Percentiles rank a stretch among this genome's conserved stretches.
These are phyloP conservation scores for Tricladium varicosporioides DNA, from an alignment of 2,329 filamentous ascomycete species.

Conservation along the genomic window DNA sequence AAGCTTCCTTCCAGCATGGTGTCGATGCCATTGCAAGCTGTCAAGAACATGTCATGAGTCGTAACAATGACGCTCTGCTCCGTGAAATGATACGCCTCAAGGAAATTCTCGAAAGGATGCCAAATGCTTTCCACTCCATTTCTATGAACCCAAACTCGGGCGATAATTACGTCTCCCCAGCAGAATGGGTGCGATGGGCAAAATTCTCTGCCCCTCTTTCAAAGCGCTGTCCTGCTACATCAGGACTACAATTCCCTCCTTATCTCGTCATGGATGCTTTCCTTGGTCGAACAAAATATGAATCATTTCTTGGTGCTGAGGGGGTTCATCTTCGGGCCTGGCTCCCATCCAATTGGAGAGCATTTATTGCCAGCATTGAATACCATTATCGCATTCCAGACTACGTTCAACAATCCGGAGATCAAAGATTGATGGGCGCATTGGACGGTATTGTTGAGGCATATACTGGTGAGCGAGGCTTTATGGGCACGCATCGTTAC, in stretches of 20 bases:
- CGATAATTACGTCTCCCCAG: slow-evolving; percentile 48
- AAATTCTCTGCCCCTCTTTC: slow-evolving; percentile 51
- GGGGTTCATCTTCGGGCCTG: slow-evolving; percentile 52
- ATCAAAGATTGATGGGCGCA: slow-evolving; percentile 50
- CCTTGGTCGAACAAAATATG: slow-evolving; percentile 48
- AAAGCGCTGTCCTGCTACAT: slow-evolving; percentile 49
- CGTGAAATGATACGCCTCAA: slow-evolving; percentile 50
- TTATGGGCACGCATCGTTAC: slow-evolving; percentile 56
- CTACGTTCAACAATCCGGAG: slow-evolving; percentile 48
- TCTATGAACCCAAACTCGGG: slow-evolving; percentile 51
- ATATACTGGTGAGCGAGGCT: slow-evolving; percentile 53
- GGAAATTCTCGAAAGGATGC: slow-evolving; percentile 52
- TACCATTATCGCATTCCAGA: slow-evolving; percentile 53
- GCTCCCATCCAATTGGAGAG: slow-evolving; percentile 52
- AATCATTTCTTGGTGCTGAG: slow-evolving; percentile 51
- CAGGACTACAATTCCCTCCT: slow-evolving; percentile 50
- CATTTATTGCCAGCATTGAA: slow-evolving; percentile 54
- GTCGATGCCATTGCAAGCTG: slow-evolving; percentile 51
- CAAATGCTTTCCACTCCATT: slow-evolving; percentile 53
- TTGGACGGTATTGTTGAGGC: slow-evolving; percentile 54
- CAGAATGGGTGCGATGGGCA: slow-evolving; percentile 49
- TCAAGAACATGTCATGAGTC: slow-evolving; percentile 53
- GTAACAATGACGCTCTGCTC: slow-evolving; percentile 48
- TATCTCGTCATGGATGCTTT: slow-evolving; percentile 56
- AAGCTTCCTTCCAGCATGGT: slow-evolving; percentile 49